These are phyloP conservation scores for Cicer arietinum DNA, from an alignment of 306 rosid species.

Conservation along the genomic window DNA sequence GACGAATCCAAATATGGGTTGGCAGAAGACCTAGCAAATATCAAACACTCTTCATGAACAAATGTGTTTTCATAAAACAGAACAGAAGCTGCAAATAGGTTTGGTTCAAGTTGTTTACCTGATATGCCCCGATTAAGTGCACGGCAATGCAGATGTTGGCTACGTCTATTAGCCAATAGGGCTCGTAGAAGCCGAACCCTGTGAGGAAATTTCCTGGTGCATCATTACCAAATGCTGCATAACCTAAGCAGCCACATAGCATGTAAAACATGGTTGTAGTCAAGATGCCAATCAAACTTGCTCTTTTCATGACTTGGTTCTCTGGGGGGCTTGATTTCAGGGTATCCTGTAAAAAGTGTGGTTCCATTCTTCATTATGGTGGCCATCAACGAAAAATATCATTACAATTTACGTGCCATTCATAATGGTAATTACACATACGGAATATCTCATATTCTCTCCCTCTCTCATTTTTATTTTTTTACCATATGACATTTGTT, in stretches of 20 bases:
- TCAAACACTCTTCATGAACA: neutral
- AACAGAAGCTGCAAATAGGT: neutral
- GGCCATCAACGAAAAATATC: constrained; percentile 13
- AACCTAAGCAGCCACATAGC: constrained; percentile 84
- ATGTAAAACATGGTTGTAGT: constrained; percentile 84
- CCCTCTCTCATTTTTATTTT: neutral
- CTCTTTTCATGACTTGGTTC: constrained; percentile 85
- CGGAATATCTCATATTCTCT: neutral
- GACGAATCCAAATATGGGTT: constrained; percentile 79
- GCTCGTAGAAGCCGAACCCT: constrained; percentile 97
- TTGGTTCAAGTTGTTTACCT: constrained; percentile 54
- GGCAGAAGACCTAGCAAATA: constrained; percentile 76
- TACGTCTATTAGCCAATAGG: constrained; percentile 90
- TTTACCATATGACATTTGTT: no score
- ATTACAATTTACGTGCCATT: neutral
- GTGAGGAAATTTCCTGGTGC: constrained; percentile 99
- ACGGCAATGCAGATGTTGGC: constrained; percentile 89
- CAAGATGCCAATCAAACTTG: constrained; percentile 73
- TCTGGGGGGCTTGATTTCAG: constrained; percentile 85
- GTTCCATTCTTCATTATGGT: neutral
- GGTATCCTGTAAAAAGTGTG: constrained; percentile 70
- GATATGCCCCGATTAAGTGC: constrained; percentile 92
- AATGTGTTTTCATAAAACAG: neutral
- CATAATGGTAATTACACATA: neutral
- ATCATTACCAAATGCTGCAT: constrained; percentile 90